Evolutionary conservation across 768 basidiomycete species (phyloP).

Genomic region (Lyophyllum semitale): DNA sequence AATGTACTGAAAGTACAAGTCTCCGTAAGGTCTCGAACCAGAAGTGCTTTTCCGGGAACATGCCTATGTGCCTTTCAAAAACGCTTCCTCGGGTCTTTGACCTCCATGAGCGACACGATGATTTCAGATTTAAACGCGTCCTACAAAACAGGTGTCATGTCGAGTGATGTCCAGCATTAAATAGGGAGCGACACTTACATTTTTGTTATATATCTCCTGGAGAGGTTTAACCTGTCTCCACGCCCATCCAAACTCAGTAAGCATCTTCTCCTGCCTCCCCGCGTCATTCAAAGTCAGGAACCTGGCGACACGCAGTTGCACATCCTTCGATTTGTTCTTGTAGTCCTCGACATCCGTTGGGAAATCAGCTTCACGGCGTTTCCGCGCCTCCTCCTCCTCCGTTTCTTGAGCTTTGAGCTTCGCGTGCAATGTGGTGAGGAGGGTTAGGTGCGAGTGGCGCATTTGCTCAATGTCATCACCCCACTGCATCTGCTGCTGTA

Average conservation of each 20-base stretch:
- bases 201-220: constrained; percentile 35
- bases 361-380: constrained; percentile 29
- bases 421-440: constrained; percentile 21
- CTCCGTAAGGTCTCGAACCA: no score
- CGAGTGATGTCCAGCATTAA: background rate
- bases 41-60: no score
- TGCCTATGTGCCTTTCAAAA: background rate
- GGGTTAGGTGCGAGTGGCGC: constrained; percentile 31
- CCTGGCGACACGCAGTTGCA: constrained; percentile 50
- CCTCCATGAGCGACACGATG: constrained; percentile 23
- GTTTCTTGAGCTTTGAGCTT: constrained; percentile 18
- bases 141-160: constrained; percentile 2
- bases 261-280: constrained; percentile 45
- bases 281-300: constrained; percentile 37
- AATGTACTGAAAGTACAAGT: no score
- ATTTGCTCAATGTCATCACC: constrained; percentile 29
- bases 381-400: constrained; percentile 25
- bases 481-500: constrained; percentile 25
- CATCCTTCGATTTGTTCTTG: constrained; percentile 36
- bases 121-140: constrained; percentile 23
- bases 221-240: constrained; percentile 50
- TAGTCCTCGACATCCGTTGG: constrained; percentile 37
- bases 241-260: constrained; percentile 52
- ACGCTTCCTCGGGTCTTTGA: constrained; percentile 26
- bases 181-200: constrained; percentile 33